Base-by-base conservation (phyloP, 129 eudicot species). In the Saussurea involucrata region DNA sequence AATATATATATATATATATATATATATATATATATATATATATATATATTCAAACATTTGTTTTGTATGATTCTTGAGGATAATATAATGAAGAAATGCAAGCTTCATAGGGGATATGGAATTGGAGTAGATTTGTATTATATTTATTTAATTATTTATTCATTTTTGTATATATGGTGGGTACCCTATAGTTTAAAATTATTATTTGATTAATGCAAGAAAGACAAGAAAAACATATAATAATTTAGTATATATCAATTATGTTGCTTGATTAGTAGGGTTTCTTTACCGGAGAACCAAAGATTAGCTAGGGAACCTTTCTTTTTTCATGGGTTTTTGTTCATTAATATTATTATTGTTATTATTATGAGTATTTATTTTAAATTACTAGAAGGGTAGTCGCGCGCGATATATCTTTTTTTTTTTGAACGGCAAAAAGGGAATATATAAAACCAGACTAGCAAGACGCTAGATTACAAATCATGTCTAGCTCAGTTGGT, bases 231-330 rank as follows among this genome's bases (percentile, higher is more conserved):
- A 69, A 29, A 71, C 27, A 78, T 72, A n/a, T n/a, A n/a, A n/a
- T n/a, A 72, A 0, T 22, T 63, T 65, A 70, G 77, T 71, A n/a
- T n/a, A n/a, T n/a, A 72, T 80, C 61, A 66, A 22, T 65, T 33
- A 80, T 80, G 74, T 80, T 72, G 83, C 83, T 64, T 79, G 78
- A 64, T 72, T 72, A 46, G 69, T 65, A 49, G 78, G 73, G 78
- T 72, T 73, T 72, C 78, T 80, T 80, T 73, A 72, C 24, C 46
- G 49, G 78, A 46, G 57, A 64, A 46, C 83, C 83, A 63, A 79
- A 79, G 78, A 80, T 73, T 24, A 64, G 61, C 66, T 24, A 64
- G 61, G 44, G 78, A 72, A 80, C 83, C 58, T 40, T 46, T 65
- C 73, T 71, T 71, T 71, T 70, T 64, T 29, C 29, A 69, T 37